phyloP scores from a whole-genome alignment of 225 moss, liverwort and hornwort genomes.

The Physcomitrellopsis africana region DNA sequence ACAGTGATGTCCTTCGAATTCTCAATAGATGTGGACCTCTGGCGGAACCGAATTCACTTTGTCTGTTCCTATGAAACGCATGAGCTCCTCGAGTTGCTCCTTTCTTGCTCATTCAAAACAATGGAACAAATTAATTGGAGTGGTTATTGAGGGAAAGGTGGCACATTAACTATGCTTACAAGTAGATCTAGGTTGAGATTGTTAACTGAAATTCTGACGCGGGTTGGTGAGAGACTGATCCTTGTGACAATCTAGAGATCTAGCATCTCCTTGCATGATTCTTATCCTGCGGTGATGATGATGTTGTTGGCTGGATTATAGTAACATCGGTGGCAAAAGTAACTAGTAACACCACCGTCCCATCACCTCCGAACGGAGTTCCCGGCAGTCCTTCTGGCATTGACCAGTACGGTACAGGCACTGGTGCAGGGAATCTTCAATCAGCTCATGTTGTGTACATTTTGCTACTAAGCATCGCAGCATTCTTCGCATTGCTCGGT shows the following conservation, averaged over 20 bases:
- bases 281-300: not conserved
- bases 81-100: not conserved
- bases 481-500: not conserved
- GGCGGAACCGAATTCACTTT: not conserved
- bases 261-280: not conserved
- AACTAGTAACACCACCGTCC: too few species aligned
- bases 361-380: too few species aligned
- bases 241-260: not conserved
- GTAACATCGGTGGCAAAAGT: too few species aligned
- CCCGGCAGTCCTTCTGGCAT: too few species aligned
- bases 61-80: too few species aligned
- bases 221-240: not conserved
- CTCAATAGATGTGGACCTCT: too few species aligned
- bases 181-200: not conserved
- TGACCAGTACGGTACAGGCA: too few species aligned
- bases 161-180: not conserved
- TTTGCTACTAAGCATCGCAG: not conserved
- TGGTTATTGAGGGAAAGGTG: slow-evolving; percentile 1
- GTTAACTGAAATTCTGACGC: not conserved
- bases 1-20: not conserved
- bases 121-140: not conserved
- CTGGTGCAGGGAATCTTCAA: not conserved
- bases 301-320: too few species aligned
- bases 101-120: not conserved
- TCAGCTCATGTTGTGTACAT: not conserved